Evolutionary conservation across 805 yeast species (phyloP).

Genomic region (Kodamaea kaohsiungensis): DNA sequence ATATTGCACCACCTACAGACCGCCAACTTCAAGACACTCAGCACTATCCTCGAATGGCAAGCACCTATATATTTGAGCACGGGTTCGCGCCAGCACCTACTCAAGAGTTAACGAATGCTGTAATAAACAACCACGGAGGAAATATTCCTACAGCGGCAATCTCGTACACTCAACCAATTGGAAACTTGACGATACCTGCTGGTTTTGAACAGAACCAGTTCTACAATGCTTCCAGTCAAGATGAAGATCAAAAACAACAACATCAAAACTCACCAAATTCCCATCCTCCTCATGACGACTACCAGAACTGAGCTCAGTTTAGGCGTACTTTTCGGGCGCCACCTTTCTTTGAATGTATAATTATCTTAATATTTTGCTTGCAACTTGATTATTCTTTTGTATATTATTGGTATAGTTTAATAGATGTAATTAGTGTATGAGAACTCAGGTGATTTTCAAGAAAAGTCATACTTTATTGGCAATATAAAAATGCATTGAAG

Average conservation of each 20-base stretch:
- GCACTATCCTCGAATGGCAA: constrained; percentile 1
- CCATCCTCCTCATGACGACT: not conserved
- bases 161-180: not conserved
- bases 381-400: not conserved
- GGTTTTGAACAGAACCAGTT: not conserved
- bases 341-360: not conserved
- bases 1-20: not conserved
- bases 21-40: not conserved
- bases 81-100: not conserved
- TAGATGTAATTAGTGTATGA: not conserved
- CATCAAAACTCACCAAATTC: not conserved
- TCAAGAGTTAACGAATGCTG: not conserved
- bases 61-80: constrained; percentile 1
- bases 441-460: not conserved
- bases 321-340: not conserved
- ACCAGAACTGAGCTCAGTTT: not conserved
- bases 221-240: not conserved
- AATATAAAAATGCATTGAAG: too few species aligned
- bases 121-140: not conserved
- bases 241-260: not conserved
- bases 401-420: not conserved
- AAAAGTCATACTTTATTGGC: not conserved
- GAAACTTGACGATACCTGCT: not conserved
- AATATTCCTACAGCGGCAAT: not conserved
- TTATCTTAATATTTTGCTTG: not conserved